Conservation (phyloP, 2,329 filamentous ascomycete genomes). For the Trichoderma sp. region DNA sequence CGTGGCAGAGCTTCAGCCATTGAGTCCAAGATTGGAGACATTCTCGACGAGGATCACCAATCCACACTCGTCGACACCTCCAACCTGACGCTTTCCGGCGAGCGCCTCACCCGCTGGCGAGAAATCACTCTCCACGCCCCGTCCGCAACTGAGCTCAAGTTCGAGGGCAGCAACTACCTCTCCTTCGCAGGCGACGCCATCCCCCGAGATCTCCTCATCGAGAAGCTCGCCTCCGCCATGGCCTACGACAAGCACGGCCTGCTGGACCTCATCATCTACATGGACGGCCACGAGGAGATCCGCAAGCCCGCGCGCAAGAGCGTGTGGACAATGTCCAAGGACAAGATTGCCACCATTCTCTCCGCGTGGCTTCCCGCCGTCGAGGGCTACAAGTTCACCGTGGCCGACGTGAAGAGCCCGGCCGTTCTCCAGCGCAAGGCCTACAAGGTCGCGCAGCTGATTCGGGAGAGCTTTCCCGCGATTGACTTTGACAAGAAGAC, state of each 20-base stretch:
- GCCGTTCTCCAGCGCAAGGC: too few species aligned
- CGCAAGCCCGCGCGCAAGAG: background rate
- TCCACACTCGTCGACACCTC: too few species aligned
- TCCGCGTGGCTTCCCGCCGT: background rate
- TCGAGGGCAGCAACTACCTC: slow-evolving; percentile 1
- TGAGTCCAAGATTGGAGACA: too few species aligned
- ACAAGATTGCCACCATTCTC: background rate
- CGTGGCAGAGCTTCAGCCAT: too few species aligned
- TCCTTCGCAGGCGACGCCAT: background rate
- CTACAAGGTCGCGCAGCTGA: too few species aligned
- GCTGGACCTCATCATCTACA: background rate
- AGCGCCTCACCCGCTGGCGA: too few species aligned
- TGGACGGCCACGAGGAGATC: background rate
- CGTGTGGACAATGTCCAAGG: background rate
- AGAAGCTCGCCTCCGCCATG: background rate
- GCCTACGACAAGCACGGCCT: slow-evolving; percentile 4
- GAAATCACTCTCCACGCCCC: background rate
- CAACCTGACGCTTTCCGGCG: too few species aligned
- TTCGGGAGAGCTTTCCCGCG: too few species aligned
- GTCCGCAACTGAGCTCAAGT: background rate
- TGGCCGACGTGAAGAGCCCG: too few species aligned
- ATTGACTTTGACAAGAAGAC: background rate
- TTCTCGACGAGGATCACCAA: too few species aligned
- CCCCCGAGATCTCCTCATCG: background rate
- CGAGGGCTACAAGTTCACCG: too few species aligned